Conservation (phyloP, 208 protist genomes). For the Trypanosomatidae sp. region DNA sequence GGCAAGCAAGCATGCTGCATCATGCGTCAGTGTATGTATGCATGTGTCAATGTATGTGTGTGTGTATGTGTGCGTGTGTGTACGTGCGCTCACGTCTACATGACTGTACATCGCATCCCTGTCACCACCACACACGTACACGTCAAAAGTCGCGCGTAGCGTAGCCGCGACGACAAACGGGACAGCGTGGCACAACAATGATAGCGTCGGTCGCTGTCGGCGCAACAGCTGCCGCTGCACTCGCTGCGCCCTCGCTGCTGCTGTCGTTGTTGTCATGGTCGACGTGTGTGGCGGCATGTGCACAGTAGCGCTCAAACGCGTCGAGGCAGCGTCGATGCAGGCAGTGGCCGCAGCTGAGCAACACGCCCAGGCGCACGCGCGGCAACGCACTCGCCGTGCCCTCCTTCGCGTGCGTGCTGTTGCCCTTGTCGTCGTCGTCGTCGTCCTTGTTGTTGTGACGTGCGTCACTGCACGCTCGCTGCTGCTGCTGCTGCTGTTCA, state of each 20-base stretch:
- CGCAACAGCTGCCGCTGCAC: neutral
- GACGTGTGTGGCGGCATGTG: conserved; percentile 7
- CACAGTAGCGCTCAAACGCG: conserved; percentile 59
- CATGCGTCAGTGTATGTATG: no score
- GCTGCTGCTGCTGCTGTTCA: no score
- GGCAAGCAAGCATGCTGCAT: no score
- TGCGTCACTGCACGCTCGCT: no score
- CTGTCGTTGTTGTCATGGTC: neutral
- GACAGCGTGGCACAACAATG: conserved; percentile 23
- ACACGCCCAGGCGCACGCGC: conserved; percentile 20
- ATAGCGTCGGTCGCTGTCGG: neutral
- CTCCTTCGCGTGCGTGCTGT: neutral
- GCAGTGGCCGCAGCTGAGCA: conserved; percentile 78
- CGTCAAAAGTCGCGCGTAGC: conserved; percentile 45
- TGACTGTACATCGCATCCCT: no score
- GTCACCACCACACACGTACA: no score
- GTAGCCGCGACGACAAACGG: conserved; percentile 70
- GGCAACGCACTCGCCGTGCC: neutral
- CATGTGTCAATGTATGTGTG: no score
- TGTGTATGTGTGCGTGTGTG: no score
- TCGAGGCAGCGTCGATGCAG: conserved; percentile 63
- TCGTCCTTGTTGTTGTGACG: neutral
- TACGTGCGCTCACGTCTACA: no score
- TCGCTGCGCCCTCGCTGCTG: no score
- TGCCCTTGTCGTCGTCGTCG: neutral